Conservation (phyloP, 352 stramenopile species). For the Globisporangium canariense region DNA sequence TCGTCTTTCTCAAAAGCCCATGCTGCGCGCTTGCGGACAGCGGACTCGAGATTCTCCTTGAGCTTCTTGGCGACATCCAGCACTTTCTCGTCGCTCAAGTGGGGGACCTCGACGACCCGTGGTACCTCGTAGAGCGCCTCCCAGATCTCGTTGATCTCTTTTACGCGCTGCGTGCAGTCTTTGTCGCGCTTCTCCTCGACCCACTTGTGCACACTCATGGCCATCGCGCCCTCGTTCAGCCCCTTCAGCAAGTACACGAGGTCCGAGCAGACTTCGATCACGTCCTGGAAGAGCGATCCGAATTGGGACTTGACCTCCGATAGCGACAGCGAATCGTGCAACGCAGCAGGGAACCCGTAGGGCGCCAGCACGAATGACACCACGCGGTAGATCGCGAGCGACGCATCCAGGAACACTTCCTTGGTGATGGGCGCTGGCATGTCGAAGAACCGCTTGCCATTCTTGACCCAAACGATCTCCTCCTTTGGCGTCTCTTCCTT, state of each 20-base stretch:
- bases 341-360: constrained; percentile 60
- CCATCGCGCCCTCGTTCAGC: constrained; percentile 80
- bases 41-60: constrained; percentile 30
- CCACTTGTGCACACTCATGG: constrained; percentile 87
- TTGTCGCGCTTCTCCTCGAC: constrained; percentile 65
- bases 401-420: constrained; percentile 58
- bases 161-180: constrained; percentile 68
- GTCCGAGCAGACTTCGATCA: constrained; percentile 83
- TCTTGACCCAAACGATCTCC: constrained; percentile 47
- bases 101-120: constrained; percentile 62
- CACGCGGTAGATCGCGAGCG: constrained; percentile 65
- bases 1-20: constrained; percentile 46
- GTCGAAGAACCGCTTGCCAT: constrained; percentile 70
- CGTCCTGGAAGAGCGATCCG: constrained; percentile 77
- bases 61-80: constrained; percentile 47
- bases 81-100: constrained; percentile 43
- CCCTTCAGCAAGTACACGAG: constrained; percentile 74
- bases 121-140: constrained; percentile 60
- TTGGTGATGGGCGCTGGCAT: constrained; percentile 76
- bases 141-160: constrained; percentile 75
- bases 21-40: constrained; percentile 52
- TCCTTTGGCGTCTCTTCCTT: constrained; percentile 26
- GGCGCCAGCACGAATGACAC: constrained; percentile 81
- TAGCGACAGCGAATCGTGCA: constrained; percentile 57
- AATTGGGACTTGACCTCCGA: constrained; percentile 72